Base-by-base conservation (phyloP, 2,329 filamentous ascomycete species). In the Hypoxylon sp. region DNA sequence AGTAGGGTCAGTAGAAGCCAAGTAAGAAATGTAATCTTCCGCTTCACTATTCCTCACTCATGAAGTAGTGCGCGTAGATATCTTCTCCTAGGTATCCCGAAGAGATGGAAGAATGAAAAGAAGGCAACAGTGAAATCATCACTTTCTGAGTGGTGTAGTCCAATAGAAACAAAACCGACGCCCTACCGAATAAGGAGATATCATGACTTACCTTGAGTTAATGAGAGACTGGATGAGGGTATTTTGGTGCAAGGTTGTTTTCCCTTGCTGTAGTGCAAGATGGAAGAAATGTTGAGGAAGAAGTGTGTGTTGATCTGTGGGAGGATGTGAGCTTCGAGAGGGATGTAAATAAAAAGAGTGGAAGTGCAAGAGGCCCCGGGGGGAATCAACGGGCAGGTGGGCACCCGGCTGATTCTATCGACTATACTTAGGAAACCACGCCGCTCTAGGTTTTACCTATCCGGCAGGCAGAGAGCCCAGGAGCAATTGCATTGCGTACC, bases 221-320 rank as follows among this genome's bases (percentile, higher is more conserved):
- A 48, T 48, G 19, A 49, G 45, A 49, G 45, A 28, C 23, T 43
- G 21, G 38, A 43, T 19, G 38, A 21, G 38, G 17, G 17, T 43
- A 10, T 49, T 7, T 28, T 49, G 21, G 45, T 49, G 17, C 38
- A 21, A 43, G 38, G 38, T 7, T 43, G 38, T 11, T n/a, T 43
- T 10, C 38, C 19, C 38, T 21, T 43, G 38, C 38, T 19, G 38
- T n/a, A 21, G 38, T 17, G 17, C n/a, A 19, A n/a, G 17, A 41
- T 41, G 36, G 7, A n/a, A 17, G 36, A 41, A n/a, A 21, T 17
- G 17, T 17, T 19, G 17, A 43, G 17, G 21, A 43, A 43, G n/a
- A 17, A 43, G 38, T 11, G 38, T 43, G 38, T 9, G 17, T 21
- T 43, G 9, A 43, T 19, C 7, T 43, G 38, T 19, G 38, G 19